Base-by-base conservation (phyloP, 2,329 filamentous ascomycete genomes). In the Aspergillus brasiliensis region DNA sequence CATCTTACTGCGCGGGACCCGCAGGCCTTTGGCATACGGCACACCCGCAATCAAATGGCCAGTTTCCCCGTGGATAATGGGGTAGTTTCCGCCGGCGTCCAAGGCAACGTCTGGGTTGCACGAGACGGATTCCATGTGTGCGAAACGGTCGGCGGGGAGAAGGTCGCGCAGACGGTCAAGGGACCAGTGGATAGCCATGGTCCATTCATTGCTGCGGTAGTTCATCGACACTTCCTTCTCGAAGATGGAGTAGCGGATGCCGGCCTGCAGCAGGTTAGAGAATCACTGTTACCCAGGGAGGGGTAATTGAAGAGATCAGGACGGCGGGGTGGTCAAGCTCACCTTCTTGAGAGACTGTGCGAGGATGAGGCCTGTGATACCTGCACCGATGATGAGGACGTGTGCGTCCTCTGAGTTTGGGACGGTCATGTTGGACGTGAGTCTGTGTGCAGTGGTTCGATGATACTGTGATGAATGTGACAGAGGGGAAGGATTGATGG, bases 151-250 rank as follows among this genome's bases (percentile, higher is more conserved):
- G 3, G 25, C 17, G 37, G 58, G 52, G 4, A 60, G 46, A 2
- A 56, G 13, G 10, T 17, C 19, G 3, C 51, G n/a, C 17, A 60
- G 37, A 34, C 46, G 58, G 38, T 51, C 46, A 4, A 60, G 58
- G 19, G 58, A 31, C 58, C 58, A 60, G 47, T 60, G 58, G 28
- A 60, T 60, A 2, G 52, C 58, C 58, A 60, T 60, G 5, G 58
- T 60, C 52, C 58, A 60, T 46, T 60, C 58, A 53, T 60, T 60
- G 52, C 58, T 60, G 53, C 58, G 52, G 15, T 56, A 60, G 23
- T 60, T 56, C 23, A 60, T 27, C 2, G 52, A 25, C 7, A n/a
- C n/a, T n/a, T 60, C 58, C 28, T 48, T 37, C 13, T 60, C 58
- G 34, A 52, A 60, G 19, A 60, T 60, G 8, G 58, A 28, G 46